phyloP scores from a whole-genome alignment of 2,329 filamentous ascomycete species.

The Periconia macrospinosa region DNA sequence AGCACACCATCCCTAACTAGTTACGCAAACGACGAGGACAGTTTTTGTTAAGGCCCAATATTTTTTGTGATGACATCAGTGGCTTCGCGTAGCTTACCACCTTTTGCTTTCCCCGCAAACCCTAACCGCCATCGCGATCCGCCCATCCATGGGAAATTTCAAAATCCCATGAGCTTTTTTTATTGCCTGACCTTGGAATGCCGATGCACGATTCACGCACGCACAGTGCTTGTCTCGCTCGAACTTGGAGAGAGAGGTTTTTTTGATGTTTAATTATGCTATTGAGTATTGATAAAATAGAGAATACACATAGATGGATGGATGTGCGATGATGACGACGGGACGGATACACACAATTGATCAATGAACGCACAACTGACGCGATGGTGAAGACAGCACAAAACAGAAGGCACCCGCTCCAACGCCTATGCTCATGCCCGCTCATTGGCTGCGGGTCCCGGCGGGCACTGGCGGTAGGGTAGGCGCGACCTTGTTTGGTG shows the following conservation, averaged over 20 bases:
- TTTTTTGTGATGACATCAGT: conserved; percentile 18
- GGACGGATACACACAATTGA: neutral
- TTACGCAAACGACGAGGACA: neutral
- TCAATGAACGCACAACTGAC: neutral
- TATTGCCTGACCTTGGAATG: too few relatives aligned
- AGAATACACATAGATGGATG: too few relatives aligned
- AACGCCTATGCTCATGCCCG: neutral
- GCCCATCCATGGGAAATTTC: conserved; percentile 29
- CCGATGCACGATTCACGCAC: too few relatives aligned
- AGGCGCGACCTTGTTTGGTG: conserved; percentile 22
- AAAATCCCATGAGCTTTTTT: conserved; percentile 24
- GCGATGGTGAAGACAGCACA: neutral
- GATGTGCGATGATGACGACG: neutral
- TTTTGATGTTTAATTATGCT: too few relatives aligned
- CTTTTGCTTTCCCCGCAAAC: conserved; percentile 15
- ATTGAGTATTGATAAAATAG: too few relatives aligned
- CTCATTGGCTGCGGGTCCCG: conserved; percentile 23
- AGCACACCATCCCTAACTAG: conserved; percentile 2
- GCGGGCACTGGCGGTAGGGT: neutral
- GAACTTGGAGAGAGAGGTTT: too few relatives aligned
- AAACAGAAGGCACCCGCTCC: neutral
- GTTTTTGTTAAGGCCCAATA: too few relatives aligned
- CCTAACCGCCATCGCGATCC: too few relatives aligned
- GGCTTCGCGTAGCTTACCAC: conserved; percentile 5
- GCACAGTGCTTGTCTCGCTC: too few relatives aligned